Conservation (phyloP, 2,329 filamentous ascomycete species). For the Sphaerulina musiva region DNA sequence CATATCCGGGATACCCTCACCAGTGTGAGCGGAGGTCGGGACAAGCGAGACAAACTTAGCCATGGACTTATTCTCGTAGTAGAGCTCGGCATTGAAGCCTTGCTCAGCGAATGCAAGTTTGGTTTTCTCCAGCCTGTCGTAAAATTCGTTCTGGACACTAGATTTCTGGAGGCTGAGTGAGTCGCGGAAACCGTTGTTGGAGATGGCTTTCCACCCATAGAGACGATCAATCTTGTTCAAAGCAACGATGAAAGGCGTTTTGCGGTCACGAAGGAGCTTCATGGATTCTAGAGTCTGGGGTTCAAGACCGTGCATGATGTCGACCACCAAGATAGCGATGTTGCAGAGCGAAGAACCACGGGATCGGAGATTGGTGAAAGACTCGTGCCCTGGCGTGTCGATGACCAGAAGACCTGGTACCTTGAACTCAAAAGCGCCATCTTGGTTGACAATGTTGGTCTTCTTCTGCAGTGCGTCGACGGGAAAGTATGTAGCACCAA, state of each 20-base stretch:
- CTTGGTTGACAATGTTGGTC: conserved; percentile 85
- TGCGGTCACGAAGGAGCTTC: conserved; percentile 82
- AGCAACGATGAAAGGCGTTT: conserved; percentile 96
- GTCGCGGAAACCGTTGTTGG: conserved; percentile 97
- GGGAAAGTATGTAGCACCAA: conserved; percentile 98
- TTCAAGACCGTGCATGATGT: conserved; percentile 99
- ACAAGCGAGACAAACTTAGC: conserved; percentile 89
- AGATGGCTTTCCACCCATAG: conserved; percentile 97
- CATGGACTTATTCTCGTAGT: conserved; percentile 98
- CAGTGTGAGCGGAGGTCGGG: conserved; percentile 95
- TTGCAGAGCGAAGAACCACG: conserved; percentile 97
- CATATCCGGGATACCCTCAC: conserved; percentile 98
- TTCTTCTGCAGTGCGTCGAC: conserved; percentile 88
- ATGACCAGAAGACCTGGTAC: conserved; percentile 94
- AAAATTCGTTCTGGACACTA: conserved; percentile 89
- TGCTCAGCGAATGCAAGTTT: conserved; percentile 94
- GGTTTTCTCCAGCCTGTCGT: conserved; percentile 79
- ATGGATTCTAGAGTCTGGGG: conserved; percentile 97
- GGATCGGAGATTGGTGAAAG: conserved; percentile 95
- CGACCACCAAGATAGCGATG: conserved; percentile 96
- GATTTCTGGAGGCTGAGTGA: conserved; percentile 84
- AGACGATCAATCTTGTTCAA: conserved; percentile 99
- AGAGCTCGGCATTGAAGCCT: conserved; percentile 95
- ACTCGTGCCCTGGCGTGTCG: conserved; percentile 99
- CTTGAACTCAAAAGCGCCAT: conserved; percentile 90